Base-by-base conservation (phyloP, 345 rosid species). In the Rhizophora mangle region DNA sequence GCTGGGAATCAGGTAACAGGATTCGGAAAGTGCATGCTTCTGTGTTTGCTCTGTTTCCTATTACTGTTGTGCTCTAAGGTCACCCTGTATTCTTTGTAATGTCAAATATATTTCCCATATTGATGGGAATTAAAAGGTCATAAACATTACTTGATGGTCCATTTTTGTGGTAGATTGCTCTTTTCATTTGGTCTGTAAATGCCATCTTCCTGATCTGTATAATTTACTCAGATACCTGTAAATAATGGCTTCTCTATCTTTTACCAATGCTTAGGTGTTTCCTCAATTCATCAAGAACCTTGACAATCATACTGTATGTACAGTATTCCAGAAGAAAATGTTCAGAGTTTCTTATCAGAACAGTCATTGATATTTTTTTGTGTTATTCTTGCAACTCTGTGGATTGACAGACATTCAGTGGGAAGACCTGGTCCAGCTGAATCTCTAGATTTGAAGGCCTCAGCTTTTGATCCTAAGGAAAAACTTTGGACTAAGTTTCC, bases 401-500 rank as follows among this genome's bases (percentile, higher is more conserved):
- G 72, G 29, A 69, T 65, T 61, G 5, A 22, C 81, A 95, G 99
- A 70, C 96, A 92, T 79, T 89, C 99, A 57, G 98, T 92, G 63
- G 98, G 97, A 66, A 84, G 92, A 70, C 96, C 96, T 36, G 98
- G 92, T 8, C 99, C 98, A 1, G 89, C 96, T 24, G 83, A 87
- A 68, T 82, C 91, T 46, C 89, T 92, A 63, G 98, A 92, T 81
- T 69, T 95, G 62, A 95, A 86, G 84, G 67, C 98, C 60, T 90
- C 99, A 0, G 96, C 89, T 62, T 95, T 95, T 39, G 97, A 95
- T 79, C 99, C 99, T 7, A 90, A 72, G 81, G 98, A 95, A 67
- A 92, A 95, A 80, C 85, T 95, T 26, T 96, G 99, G 99, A 96
- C 99, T 7, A 90, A 83, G 57, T 96, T 96, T 74, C 99, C 98